Evolutionary conservation across 139 green algal genomes (phyloP), one percentile per base, ranked within the genome.

Genomic region (Volvox reticuliferus): DNA sequence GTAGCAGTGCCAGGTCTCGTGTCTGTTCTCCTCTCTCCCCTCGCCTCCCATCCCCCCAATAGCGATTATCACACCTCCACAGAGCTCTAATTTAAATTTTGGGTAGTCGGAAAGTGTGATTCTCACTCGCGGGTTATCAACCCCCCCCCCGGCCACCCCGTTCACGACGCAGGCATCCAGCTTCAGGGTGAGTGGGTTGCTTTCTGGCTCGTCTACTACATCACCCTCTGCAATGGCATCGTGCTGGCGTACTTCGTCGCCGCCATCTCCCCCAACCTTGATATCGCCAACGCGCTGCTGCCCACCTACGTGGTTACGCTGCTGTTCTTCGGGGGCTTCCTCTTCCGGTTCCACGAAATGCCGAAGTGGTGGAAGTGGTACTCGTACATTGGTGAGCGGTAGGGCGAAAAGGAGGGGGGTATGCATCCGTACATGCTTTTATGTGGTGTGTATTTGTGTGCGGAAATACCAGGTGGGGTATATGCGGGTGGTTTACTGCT

Each of bases 221-320:
- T 92, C 71, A 95, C 91, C 36, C 79, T 94, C 20, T 81, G 73
- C 67, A 92, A 92, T 55, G 91, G 91, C 77, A 91, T 94, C 69
- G 94, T 96, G 37, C 93, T 98, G 79, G 96, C 95, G 0, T 98
- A 98, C 92, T 93, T 93, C 44, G 87, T 98, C 36, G 96, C 95
- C 28, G 94, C 96, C 2, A 61, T 98, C 9, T 95, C 94, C 0
- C 24, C 96, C 62, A 98, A 94, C 86, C 96, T 98, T 93, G 96
- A 98, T 62, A 91, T 97, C 0, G 96, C 96, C 28, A 98, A 98
- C 89, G 94, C 95, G 13, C 89, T 94, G 61, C 92, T 97, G 88
- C 95, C 95, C 24, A 90, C 90, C 21, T 97, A 97, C 71, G 92
- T 97, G 28, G 88, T 91, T 24, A 95, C 91, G 44, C 80, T 95